Evolutionary conservation across 108 stramenopile species (phyloP).

Genomic region (Thalassiosira profunda): DNA sequence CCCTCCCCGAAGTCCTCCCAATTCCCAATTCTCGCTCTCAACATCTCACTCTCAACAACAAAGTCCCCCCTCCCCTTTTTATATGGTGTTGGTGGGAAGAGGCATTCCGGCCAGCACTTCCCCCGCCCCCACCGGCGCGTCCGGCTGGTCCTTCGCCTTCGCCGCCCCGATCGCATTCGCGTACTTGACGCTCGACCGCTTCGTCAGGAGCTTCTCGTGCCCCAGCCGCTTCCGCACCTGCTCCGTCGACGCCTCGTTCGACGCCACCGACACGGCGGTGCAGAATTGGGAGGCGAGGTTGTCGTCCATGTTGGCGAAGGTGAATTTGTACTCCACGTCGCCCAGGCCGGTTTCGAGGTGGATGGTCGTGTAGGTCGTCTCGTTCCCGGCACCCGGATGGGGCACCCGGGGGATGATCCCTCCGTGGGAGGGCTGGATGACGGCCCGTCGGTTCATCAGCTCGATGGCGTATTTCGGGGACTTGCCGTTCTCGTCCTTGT

Average conservation of each 20-base stretch:
- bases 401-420: conserved; percentile 13
- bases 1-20: too few relatives aligned
- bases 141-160: conserved; percentile 83
- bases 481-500: conserved; percentile 44
- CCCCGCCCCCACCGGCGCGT: conserved; percentile 48
- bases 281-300: conserved; percentile 46
- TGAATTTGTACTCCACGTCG: conserved; percentile 77
- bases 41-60: too few relatives aligned
- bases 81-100: too few relatives aligned
- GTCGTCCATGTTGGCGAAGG: conserved; percentile 42
- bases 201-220: conserved; percentile 67
- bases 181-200: conserved; percentile 62
- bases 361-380: conserved; percentile 34
- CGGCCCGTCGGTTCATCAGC: conserved; percentile 56
- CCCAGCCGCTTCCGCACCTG: conserved; percentile 59
- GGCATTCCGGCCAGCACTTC: conserved; percentile 59
- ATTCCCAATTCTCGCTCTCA: too few relatives aligned
- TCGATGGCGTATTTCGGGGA: conserved; percentile 84
- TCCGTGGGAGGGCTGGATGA: conserved; percentile 24
- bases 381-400: conserved; percentile 26
- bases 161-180: conserved; percentile 67
- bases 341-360: conserved; percentile 66
- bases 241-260: conserved; percentile 36
- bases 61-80: too few relatives aligned
- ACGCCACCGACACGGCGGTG: conserved; percentile 32